These are phyloP conservation scores for Cenchrus purpureus DNA, from an alignment of 176 grass and related monocot species.

Conservation along the genomic window DNA sequence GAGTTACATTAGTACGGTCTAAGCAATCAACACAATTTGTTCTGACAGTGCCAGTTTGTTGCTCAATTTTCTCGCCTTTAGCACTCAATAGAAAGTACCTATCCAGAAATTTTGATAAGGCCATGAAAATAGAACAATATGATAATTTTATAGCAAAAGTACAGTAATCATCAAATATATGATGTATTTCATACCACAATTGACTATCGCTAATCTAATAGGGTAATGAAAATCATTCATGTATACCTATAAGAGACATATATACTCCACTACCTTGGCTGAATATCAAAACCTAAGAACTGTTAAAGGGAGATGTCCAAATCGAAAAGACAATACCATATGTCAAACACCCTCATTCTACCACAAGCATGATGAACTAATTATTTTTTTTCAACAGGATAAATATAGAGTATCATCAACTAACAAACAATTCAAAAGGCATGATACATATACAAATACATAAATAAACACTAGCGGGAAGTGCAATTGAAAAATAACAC, in stretches of 20 bases:
- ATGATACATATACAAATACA: background rate
- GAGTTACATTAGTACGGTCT: constrained; percentile 97
- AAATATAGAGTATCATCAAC: background rate
- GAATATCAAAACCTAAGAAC: background rate
- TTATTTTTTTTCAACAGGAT: background rate
- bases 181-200: background rate
- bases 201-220: background rate
- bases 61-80: constrained; percentile 62
- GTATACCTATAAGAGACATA: background rate
- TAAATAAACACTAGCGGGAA: background rate
- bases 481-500: background rate
- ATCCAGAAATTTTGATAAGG: constrained; percentile 29
- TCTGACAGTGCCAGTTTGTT: constrained; percentile 79
- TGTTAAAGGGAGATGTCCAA: background rate
- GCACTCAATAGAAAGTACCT: constrained; percentile 84
- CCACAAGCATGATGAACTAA: background rate
- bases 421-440: background rate
- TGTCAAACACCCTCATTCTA: background rate
- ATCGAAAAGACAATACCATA: background rate
- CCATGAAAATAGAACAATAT: background rate
- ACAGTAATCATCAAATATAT: background rate
- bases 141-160: background rate
- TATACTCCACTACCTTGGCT: background rate
- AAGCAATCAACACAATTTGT: constrained; percentile 96
- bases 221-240: background rate